Base-by-base conservation (phyloP, 805 yeast genomes). In the Cyberlindnera bimundalis region DNA sequence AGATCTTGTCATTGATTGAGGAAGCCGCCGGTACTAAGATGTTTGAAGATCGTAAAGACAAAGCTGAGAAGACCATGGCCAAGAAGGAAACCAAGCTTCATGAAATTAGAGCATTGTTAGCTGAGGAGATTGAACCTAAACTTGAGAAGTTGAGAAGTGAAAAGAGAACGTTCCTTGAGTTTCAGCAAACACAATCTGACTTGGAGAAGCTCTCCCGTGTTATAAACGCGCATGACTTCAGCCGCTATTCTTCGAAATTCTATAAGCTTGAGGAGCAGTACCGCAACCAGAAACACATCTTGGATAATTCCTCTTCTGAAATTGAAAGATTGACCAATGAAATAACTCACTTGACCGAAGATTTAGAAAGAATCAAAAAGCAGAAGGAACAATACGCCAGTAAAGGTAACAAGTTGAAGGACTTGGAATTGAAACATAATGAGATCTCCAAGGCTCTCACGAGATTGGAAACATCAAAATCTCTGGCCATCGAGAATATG, bases 1-100 rank as follows among this genome's bases (percentile, higher is more conserved):
- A 93, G 61, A 85, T 91, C 30, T 65, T 93, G 48, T 81, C 96
- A 5, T 71, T 93, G 51, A 88, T 93, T 40, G 99, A 93, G 63
- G 99, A 93, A 65, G 99, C 99, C 0, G 96, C 99, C 0, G 99
- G 99, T 6, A 93, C 99, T 0, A 79, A 91, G 48, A 86, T 91
- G 73, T 93, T 87, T 58, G 98, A 93, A 61, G 96, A 89, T 47
- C 78, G 96, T 48, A 81, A 91, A 53, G 95, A 85, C 44, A 86
- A 85, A 59, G 96, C 98, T 0, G 84, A 87, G 54, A 81, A 85
- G 57, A 87, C 96, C 2, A 88, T 93, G 88, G 75, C 81, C 1
- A 90, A 89, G 64, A 91, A 91, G 56, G 96, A 93, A 52, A 74
- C 84, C 13, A 90, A 90, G 55, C 71, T 93, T 37, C 76, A 71